Evolutionary conservation across 805 yeast species (phyloP).

Genomic region (Lachancea cidri): DNA sequence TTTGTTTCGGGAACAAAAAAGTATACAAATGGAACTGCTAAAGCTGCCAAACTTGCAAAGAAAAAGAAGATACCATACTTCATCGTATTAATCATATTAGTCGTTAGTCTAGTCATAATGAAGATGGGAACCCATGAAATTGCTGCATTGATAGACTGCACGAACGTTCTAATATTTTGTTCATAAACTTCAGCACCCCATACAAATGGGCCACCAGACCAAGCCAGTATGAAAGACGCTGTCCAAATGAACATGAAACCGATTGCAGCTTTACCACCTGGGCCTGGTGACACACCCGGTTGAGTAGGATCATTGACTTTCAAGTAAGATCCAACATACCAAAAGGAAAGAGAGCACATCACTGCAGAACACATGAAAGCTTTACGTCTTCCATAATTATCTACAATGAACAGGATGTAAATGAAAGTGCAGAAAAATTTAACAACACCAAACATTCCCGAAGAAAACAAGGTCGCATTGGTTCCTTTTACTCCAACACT

Average conservation of each 20-base stretch:
- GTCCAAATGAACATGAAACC: conserved; percentile 46
- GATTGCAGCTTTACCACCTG: conserved; percentile 40
- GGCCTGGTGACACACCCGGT: conserved; percentile 24
- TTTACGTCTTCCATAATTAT: conserved; percentile 41
- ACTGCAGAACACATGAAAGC: conserved; percentile 37
- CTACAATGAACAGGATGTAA: conserved; percentile 44
- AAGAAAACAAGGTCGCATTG: conserved; percentile 43
- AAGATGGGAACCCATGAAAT: conserved; percentile 49
- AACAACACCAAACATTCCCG: conserved; percentile 49
- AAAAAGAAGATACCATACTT: conserved; percentile 43
- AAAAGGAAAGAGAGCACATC: conserved; percentile 41
- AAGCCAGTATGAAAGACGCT: conserved; percentile 38
- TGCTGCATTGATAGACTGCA: conserved; percentile 41
- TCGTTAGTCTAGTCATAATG: conserved; percentile 43
- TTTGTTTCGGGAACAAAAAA: conserved; percentile 71
- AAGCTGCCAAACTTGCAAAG: conserved; percentile 15
- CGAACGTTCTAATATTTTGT: conserved; percentile 39
- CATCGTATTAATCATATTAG: conserved; percentile 40
- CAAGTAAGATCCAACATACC: conserved; percentile 45
- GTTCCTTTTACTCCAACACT: conserved; percentile 45
- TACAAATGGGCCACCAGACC: conserved; percentile 47
- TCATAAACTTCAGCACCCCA: conserved; percentile 44
- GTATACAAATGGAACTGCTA: conserved; percentile 39
- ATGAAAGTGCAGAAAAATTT: conserved; percentile 41
- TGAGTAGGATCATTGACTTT: conserved; percentile 36